Percentiles rank a stretch among this genome's conserved stretches.
phyloP scores from a whole-genome alignment of 2,329 filamentous ascomycete species.

The Epicoccum sorghinum region DNA sequence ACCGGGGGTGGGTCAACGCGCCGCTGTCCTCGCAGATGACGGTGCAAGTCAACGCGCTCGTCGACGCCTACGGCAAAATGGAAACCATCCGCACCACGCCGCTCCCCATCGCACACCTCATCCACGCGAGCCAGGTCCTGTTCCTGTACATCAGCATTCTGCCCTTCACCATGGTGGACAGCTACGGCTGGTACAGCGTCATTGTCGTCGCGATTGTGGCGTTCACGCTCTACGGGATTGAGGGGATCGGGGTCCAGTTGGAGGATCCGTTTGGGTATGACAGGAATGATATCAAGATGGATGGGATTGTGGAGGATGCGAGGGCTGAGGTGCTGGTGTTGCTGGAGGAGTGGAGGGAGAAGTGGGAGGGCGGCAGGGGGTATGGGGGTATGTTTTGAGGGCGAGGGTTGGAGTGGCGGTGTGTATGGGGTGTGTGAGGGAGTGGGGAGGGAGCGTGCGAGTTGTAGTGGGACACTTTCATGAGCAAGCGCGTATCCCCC shows the following conservation, averaged over 20 bases:
- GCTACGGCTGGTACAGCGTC: conserved; percentile 68
- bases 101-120: conserved; percentile 68
- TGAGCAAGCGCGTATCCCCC: no score
- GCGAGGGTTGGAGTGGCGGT: not conserved
- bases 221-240: conserved; percentile 69
- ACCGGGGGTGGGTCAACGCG: conserved; percentile 64
- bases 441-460: not conserved
- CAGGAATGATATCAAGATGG: conserved; percentile 71
- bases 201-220: conserved; percentile 64
- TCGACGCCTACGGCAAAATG: conserved; percentile 66
- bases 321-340: conserved; percentile 64
- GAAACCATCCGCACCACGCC: conserved; percentile 70
- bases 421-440: not conserved
- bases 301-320: conserved; percentile 67
- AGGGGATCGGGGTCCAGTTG: conserved; percentile 67
- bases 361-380: conserved; percentile 33
- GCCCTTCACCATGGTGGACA: conserved; percentile 67
- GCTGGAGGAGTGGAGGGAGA: conserved; percentile 62
- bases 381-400: conserved; percentile 43
- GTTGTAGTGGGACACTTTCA: not conserved
- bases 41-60: conserved; percentile 62
- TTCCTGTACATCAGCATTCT: conserved; percentile 65
- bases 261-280: conserved; percentile 72
- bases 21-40: conserved; percentile 65
- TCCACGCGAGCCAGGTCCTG: conserved; percentile 69